Base-by-base conservation (phyloP, 768 basidiomycete genomes). In the Kwoniella bestiolae region DNA sequence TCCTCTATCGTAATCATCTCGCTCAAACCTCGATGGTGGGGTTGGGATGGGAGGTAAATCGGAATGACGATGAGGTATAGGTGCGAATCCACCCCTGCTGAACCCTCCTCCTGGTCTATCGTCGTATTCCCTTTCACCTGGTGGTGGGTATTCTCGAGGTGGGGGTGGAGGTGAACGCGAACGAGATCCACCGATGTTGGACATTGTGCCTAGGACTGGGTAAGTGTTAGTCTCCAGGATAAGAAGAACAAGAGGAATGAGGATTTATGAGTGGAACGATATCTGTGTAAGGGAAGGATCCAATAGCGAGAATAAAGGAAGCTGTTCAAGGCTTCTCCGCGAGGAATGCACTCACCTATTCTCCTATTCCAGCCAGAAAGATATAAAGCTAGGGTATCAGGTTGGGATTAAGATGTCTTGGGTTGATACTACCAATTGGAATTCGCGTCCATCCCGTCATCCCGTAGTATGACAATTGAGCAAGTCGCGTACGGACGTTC, bases 11-110 rank as follows among this genome's bases (percentile, higher is more conserved):
- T 56, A 46, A 23, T 60, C 63, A 25, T 63, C 71, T 57, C 60
- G 57, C 28, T 63, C 71, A 31, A 56, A 56, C 38, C 23, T 26
- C 51, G 60, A 52, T 26, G 62, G 29, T 21, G 57, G 68, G 45
- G 55, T 53, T 28, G 63, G 58, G 26, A 50, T 55, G 34, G 68
- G 66, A 45, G 69, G 60, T 14, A 69, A 46, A 16, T 68, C 70
- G 1, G 70, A 56, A 56, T 75, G 76, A 44, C 74, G 59, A 35
- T 71, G 67, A 31, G 74, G 76, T 23, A 77, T 66, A 21, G 76
- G 74, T 14, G 71, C 71, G 47, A 77, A 77, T 41, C 74, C 74
- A 38, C 66, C 66, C 44, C 74, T 34, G 18, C 67, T 66, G 63
- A 75, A 75, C 7, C 38, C 38, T 41, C 38, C 38, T 12, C 73